Evolutionary conservation across 148 eudicot genomes (phyloP).

Genomic region (Nepenthes mirabilis): DNA sequence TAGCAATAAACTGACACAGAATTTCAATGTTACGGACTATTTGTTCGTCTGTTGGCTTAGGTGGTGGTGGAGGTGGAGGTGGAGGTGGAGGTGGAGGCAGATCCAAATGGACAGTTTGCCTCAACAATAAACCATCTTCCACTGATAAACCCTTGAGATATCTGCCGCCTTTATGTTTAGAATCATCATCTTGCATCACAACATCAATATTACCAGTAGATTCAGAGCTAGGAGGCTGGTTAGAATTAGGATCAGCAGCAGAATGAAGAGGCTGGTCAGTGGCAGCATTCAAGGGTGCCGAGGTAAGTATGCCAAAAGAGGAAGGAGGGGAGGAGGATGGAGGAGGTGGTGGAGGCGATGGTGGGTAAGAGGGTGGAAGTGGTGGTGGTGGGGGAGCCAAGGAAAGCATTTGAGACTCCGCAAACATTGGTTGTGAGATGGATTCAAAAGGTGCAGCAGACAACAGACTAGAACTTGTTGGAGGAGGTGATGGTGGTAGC

Average conservation of each 20-base stretch:
- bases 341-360: constrained; percentile 39
- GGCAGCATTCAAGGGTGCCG: constrained; percentile 11
- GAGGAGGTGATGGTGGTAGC: constrained; percentile 25
- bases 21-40: constrained; percentile 38
- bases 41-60: constrained; percentile 36
- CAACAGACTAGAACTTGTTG: constrained; percentile 19
- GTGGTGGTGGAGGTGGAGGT: constrained; percentile 28
- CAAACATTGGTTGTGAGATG: constrained; percentile 10
- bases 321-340: constrained; percentile 28
- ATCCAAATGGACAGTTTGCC: constrained; percentile 15
- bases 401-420: constrained; percentile 12
- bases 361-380: constrained; percentile 22
- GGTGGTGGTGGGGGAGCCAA: constrained; percentile 22
- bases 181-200: background rate
- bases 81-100: constrained; percentile 32
- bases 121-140: constrained; percentile 7
- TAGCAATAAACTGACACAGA: constrained; percentile 41
- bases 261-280: constrained; percentile 6
- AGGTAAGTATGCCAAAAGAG: background rate
- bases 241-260: constrained; percentile 11
- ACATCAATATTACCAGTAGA: constrained; percentile 4
- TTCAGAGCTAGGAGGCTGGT: constrained; percentile 11
- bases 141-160: constrained; percentile 1
- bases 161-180: constrained; percentile 4
- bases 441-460: constrained; percentile 19